Base-by-base conservation (phyloP, 352 stramenopile species). In the Pythium pyrilobum region DNA sequence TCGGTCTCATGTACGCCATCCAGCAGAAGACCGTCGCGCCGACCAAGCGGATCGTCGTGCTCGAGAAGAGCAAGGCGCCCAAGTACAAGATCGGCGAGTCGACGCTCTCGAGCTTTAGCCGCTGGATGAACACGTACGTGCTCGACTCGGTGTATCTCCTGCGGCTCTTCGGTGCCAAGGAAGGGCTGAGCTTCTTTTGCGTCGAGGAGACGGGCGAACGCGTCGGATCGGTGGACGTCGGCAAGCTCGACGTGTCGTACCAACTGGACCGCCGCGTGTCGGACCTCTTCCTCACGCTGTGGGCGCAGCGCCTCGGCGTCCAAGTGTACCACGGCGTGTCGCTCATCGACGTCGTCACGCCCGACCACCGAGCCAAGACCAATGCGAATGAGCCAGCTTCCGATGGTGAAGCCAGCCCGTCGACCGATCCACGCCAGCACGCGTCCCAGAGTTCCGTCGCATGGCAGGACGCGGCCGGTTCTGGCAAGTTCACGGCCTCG, bases 61-160 rank as follows among this genome's bases (percentile, higher is more conserved):
- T 56, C 20, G 49, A 56, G 21, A 56, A 56, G 49, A 48, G 37
- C 27, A n/a, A 25, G 37, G 38, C 49, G 16, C 49, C 49, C 10
- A n/a, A 47, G 28, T 31, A 56, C 49, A 47, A 56, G 38, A 56
- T 56, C 49, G 49, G 38, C 37, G 49, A 56, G 49, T 56, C 38
- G 15, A 56, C 49, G 49, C 37, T 56, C 9, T 56, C 49, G 25
- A 48, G 37, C 4, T 56, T 56, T 37, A 47, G 11, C 18, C 36
- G 49, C 1, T 56, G 41, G 20, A 36, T 56, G n/a, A 18, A 56
- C 49, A 56, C 49, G 28, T 36, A 56, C 27, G 49, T 48, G 16
- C 37, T 38, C 10, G 23, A n/a, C 12, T 48, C 7, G 20, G 49
- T 39, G 36, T 56, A 41, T 12, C 15, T 56, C 6, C 25, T 55